Evolutionary conservation across 169 alveolate species (phyloP).

Genomic region (Plasmodium fragile): DNA sequence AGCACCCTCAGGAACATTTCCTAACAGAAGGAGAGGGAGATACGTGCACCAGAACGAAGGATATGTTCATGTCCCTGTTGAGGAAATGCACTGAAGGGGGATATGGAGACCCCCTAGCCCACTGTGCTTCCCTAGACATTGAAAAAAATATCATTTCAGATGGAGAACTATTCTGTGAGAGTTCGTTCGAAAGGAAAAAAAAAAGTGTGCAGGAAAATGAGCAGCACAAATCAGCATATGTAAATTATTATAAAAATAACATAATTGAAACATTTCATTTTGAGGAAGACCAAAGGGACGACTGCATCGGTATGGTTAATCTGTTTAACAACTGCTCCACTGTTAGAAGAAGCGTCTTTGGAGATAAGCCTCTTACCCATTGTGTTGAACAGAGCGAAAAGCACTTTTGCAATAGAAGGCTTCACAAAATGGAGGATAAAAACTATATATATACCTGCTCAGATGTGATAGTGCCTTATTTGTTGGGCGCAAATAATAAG

Average conservation of each 20-base stretch:
- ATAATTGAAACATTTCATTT: constrained; percentile 29
- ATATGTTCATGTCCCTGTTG: constrained; percentile 3
- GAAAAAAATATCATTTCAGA: constrained; percentile 42
- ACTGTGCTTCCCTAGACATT: constrained; percentile 38
- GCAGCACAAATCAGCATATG: constrained; percentile 14
- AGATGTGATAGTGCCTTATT: constrained; percentile 55
- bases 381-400: constrained; percentile 21
- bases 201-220: background rate
- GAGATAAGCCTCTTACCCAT: background rate
- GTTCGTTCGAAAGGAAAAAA: constrained; percentile 36
- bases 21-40: background rate
- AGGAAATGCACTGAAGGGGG: background rate
- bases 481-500: constrained; percentile 23
- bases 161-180: constrained; percentile 42
- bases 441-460: constrained; percentile 56
- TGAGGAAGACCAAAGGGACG: constrained; percentile 15
- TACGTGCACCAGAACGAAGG: constrained; percentile 6
- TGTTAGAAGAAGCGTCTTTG: constrained; percentile 14
- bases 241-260: constrained; percentile 11
- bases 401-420: constrained; percentile 17
- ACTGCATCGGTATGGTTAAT: constrained; percentile 49
- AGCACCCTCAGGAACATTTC: background rate
- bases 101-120: constrained; percentile 1
- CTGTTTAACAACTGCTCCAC: constrained; percentile 44
- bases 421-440: constrained; percentile 15